Conservation (phyloP, 306 rosid genomes). For the Glycine latifolia region DNA sequence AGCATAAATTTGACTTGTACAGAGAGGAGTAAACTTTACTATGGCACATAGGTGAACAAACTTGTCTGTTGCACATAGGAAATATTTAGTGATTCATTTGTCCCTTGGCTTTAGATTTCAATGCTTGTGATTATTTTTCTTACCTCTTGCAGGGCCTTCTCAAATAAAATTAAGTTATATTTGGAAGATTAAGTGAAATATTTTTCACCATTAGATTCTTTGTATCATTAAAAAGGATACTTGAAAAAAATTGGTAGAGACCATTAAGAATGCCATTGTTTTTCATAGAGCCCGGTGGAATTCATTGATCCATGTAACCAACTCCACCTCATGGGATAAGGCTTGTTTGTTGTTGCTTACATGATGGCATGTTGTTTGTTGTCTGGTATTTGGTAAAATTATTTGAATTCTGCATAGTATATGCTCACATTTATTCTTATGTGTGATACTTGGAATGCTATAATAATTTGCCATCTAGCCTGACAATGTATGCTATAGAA, state of each 20-base stretch:
- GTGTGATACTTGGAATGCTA: conserved; percentile 4
- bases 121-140: background rate
- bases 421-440: conserved; percentile 6
- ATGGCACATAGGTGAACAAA: conserved; percentile 8
- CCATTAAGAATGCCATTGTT: conserved; percentile 9
- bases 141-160: conserved; percentile 22
- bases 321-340: conserved; percentile 12
- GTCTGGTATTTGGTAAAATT: conserved; percentile 20
- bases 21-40: conserved; percentile 14
- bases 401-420: conserved; percentile 20
- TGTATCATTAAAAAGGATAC: conserved; percentile 6
- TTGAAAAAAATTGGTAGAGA: background rate
- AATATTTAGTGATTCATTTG: background rate
- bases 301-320: conserved; percentile 16
- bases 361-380: conserved; percentile 33
- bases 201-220: conserved; percentile 4
- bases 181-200: conserved; percentile 9
- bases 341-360: conserved; percentile 20
- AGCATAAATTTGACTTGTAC: conserved; percentile 22
- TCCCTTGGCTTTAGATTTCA: conserved; percentile 10
- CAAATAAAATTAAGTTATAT: background rate
- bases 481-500: conserved; percentile 26
- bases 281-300: conserved; percentile 21
- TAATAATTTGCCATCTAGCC: conserved; percentile 29
- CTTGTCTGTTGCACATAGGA: background rate